Base-by-base conservation (phyloP, 2,329 filamentous ascomycete species). In the Aspergillus luchuensis region DNA sequence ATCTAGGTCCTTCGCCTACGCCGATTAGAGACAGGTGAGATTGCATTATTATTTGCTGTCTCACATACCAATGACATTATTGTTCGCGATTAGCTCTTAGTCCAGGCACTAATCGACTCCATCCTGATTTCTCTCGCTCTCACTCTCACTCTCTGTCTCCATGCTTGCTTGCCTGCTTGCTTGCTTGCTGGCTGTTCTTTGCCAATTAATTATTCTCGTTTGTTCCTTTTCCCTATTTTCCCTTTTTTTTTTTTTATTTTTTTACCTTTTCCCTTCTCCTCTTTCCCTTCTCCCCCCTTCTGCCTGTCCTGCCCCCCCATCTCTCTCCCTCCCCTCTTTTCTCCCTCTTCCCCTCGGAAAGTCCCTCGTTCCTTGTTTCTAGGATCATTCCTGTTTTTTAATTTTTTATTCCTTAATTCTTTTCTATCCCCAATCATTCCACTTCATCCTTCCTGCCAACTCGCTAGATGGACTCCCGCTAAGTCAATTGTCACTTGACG, bases 61-160 rank as follows among this genome's bases (percentile, higher is more conserved):
- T 56, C 53, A 56, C 53, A 56, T 56, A 45, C 53, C 53, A 56
- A 56, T 56, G 53, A 56, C 39, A 56, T 56, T 45, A 56, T 56
- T 43, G 53, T 33, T 56, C 21, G 52, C 38, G 52, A 43, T 55
- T 55, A 43, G 38, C 52, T 55, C 52, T 33, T 47, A 45, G 53
- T 25, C 53, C 53, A 56, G 53, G 39, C 53, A 56, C 53, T 56
- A 56, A 56, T 56, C 53, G 53, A 43, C 53, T 33, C 53, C 53
- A 56, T 56, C 39, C 25, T 25, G 53, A 39, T 56, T 43, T 45
- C 39, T 39, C 36, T 21, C 36, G 17, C 17, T 19, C 17, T 19
- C 17, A 19, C 17, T 52, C 30, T 25, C 28, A 4, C 28, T 23
- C 39, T 39, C 36, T 21, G 11, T 52, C 30, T 54, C 51, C 38